phyloP scores from a whole-genome alignment of 192 early-diverging fungal genomes.

The Coemansia sp. region DNA sequence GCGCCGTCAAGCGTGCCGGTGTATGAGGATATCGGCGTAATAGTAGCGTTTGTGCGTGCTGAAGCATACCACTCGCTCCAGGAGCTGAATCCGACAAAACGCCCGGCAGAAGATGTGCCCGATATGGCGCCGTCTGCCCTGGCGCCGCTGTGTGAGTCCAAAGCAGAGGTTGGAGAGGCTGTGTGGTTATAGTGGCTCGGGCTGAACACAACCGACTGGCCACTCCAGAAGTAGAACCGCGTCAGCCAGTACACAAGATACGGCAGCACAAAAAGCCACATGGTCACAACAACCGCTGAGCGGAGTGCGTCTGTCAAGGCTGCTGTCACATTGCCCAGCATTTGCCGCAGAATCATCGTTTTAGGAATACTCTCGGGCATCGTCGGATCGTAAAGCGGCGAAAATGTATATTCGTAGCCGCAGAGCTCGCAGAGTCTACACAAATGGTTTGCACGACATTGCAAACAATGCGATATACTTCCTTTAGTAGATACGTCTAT shows the following conservation, averaged over 20 bases:
- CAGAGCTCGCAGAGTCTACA: slow-evolving; percentile 80
- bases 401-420: slow-evolving; percentile 80
- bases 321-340: slow-evolving; percentile 48
- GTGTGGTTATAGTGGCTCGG: neutral
- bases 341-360: slow-evolving; percentile 57
- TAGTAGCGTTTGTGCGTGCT: slow-evolving; percentile 11
- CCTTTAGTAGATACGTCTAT: neutral
- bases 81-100: slow-evolving; percentile 36
- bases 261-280: slow-evolving; percentile 84
- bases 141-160: neutral
- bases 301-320: slow-evolving; percentile 53
- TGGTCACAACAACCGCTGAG: slow-evolving; percentile 60
- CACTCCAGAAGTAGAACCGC: slow-evolving; percentile 83
- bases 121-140: neutral
- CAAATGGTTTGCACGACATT: neutral
- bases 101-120: slow-evolving; percentile 10
- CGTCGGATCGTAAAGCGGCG: slow-evolving; percentile 70
- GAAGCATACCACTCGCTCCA: slow-evolving; percentile 42
- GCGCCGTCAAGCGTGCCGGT: slow-evolving; percentile 46
- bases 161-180: neutral
- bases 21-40: slow-evolving; percentile 30
- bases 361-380: slow-evolving; percentile 72
- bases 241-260: slow-evolving; percentile 80
- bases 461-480: slow-evolving; percentile 13
- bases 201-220: slow-evolving; percentile 43